A percentile compares a stretch with the other conserved stretches of the same genome.
phyloP scores from a whole-genome alignment of 305 asterid genomes.

The Solanum hybrid region DNA sequence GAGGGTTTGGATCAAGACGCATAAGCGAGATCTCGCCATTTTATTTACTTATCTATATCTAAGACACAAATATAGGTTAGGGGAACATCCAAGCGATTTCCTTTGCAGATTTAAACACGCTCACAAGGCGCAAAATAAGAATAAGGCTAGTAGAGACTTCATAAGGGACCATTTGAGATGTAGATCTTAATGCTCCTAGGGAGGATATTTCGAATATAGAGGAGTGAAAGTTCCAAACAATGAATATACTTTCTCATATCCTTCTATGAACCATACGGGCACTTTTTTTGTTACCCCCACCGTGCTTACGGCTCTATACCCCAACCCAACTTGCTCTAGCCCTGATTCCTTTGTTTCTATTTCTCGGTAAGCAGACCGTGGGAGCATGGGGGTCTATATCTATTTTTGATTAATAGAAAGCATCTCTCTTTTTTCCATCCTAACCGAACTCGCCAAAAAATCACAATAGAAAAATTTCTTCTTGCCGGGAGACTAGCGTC shows the following conservation, averaged over 20 bases:
- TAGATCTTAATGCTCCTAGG: background rate
- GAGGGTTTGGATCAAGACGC: too few species aligned
- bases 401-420: too few species aligned
- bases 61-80: too few species aligned
- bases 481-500: background rate
- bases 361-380: too few species aligned
- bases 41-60: too few species aligned
- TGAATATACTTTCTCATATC: background rate
- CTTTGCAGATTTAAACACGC: too few species aligned
- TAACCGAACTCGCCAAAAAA: background rate
- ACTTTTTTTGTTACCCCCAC: background rate
- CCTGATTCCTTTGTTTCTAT: background rate
- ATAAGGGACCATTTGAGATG: background rate
- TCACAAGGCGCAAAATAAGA: too few species aligned
- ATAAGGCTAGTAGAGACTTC: too few species aligned
- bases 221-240: background rate
- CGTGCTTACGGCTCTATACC: background rate
- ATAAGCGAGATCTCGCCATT: too few species aligned
- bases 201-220: background rate
- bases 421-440: too few species aligned
- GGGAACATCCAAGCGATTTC: too few species aligned
- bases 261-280: background rate
- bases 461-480: background rate
- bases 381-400: background rate
- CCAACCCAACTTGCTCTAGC: background rate